These are phyloP conservation scores for Pseudocercospora crystallina DNA, from an alignment of 2,329 filamentous ascomycete genomes.

Conservation along the genomic window DNA sequence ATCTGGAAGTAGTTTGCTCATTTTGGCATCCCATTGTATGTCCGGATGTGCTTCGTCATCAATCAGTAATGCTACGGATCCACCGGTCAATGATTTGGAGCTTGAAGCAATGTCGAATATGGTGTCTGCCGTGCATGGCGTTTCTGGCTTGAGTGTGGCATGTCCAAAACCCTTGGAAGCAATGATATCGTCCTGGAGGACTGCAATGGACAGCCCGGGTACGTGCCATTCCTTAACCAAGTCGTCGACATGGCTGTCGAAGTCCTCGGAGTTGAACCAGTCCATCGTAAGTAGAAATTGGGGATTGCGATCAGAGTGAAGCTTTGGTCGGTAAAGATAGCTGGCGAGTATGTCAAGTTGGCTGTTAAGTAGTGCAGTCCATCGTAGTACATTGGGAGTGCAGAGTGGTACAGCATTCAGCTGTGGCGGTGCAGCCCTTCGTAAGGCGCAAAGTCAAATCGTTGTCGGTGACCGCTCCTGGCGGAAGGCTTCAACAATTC, in stretches of 20 bases:
- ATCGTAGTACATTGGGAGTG: too few relatives aligned
- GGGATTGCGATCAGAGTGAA: too few relatives aligned
- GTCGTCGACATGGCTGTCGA: constrained; percentile 6
- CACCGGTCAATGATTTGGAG: constrained; percentile 57
- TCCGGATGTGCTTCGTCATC: constrained; percentile 40
- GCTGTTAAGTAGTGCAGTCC: too few relatives aligned
- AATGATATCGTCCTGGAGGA: constrained; percentile 48
- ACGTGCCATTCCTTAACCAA: constrained; percentile 15
- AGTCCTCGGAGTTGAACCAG: constrained; percentile 11
- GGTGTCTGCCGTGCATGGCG: constrained; percentile 47
- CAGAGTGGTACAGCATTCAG: too few relatives aligned
- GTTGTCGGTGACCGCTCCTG: too few relatives aligned
- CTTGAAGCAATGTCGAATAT: constrained; percentile 58
- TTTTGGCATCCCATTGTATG: constrained; percentile 49
- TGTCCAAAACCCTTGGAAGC: constrained; percentile 44
- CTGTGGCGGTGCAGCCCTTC: too few relatives aligned
- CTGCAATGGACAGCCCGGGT: constrained; percentile 51
- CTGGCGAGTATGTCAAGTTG: too few relatives aligned
- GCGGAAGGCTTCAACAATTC: too few relatives aligned
- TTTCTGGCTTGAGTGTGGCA: constrained; percentile 37
- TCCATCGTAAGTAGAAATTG: background rate
- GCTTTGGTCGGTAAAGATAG: too few relatives aligned
- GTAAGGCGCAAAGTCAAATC: too few relatives aligned
- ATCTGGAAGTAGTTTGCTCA: constrained; percentile 35
- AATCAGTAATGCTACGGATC: constrained; percentile 52